Conservation (phyloP, 192 early-diverging fungal genomes). For the Gryganskiella cystojenkinii region DNA sequence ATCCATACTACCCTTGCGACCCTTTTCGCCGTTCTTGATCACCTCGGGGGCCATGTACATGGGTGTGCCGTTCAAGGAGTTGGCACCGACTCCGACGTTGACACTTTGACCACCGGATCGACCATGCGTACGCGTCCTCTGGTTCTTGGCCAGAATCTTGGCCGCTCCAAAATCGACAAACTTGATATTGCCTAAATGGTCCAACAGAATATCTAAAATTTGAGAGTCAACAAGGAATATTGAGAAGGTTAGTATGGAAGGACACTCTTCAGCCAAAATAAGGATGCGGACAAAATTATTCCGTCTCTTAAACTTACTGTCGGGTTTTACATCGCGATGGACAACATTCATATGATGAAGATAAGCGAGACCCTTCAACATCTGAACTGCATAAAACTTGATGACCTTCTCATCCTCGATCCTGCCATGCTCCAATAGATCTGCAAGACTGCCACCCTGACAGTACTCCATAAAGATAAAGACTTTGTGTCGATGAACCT, state of each 20-base stretch:
- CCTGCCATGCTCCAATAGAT: constrained; percentile 82
- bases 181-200: constrained; percentile 82
- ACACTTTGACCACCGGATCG: constrained; percentile 46
- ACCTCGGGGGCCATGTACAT: constrained; percentile 85
- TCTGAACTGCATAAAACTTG: constrained; percentile 81
- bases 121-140: constrained; percentile 64
- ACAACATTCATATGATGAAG: constrained; percentile 86
- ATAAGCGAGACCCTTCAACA: constrained; percentile 86
- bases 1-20: constrained; percentile 86
- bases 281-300: too few species aligned
- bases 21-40: constrained; percentile 80
- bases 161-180: constrained; percentile 93
- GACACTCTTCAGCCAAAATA: too few species aligned
- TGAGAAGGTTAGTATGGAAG: too few species aligned
- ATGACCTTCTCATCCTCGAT: constrained; percentile 80
- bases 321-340: constrained; percentile 90
- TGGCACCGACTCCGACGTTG: constrained; percentile 63
- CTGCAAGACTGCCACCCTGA: constrained; percentile 76
- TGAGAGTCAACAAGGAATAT: neutral
- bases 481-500: constrained; percentile 91
- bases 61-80: constrained; percentile 68
- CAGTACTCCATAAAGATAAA: constrained; percentile 95
- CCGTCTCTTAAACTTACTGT: constrained; percentile 67
- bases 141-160: constrained; percentile 84
- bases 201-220: constrained; percentile 77